Evolutionary conservation across 805 yeast genomes (phyloP).

Genomic region (Clavispora asparagi): DNA sequence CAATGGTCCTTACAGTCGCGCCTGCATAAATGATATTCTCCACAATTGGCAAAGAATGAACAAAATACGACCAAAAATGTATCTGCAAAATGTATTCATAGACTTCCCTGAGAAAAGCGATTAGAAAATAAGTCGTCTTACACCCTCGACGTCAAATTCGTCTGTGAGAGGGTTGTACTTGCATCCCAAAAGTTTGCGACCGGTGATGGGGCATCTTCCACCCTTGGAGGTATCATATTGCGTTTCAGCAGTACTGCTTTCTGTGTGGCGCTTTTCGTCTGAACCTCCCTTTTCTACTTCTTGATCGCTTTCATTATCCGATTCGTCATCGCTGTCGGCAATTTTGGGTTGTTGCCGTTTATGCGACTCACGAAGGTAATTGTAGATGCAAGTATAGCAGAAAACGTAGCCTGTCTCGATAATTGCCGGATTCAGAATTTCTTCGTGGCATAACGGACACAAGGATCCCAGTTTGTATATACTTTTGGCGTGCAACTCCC

Average conservation of each 20-base stretch:
- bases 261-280: constrained; percentile 6
- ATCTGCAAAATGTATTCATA: neutral
- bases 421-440: constrained; percentile 72
- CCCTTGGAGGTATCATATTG: constrained; percentile 39
- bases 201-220: constrained; percentile 82
- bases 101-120: neutral
- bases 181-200: constrained; percentile 67
- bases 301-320: constrained; percentile 11
- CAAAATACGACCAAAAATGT: too few relatives aligned
- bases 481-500: constrained; percentile 12
- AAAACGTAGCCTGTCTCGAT: constrained; percentile 90
- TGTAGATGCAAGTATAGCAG: constrained; percentile 81
- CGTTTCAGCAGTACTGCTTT: constrained; percentile 6
- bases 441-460: constrained; percentile 69
- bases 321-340: constrained; percentile 1
- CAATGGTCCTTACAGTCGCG: neutral
- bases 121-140: constrained; percentile 66
- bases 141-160: constrained; percentile 69
- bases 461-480: constrained; percentile 25
- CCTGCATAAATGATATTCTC: neutral
- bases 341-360: constrained; percentile 18
- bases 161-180: constrained; percentile 50
- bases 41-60: neutral
- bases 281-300: constrained; percentile 13
- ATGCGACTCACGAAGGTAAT: constrained; percentile 49